Conservation (phyloP, 306 rosid species). For the Medicago lupulina region DNA sequence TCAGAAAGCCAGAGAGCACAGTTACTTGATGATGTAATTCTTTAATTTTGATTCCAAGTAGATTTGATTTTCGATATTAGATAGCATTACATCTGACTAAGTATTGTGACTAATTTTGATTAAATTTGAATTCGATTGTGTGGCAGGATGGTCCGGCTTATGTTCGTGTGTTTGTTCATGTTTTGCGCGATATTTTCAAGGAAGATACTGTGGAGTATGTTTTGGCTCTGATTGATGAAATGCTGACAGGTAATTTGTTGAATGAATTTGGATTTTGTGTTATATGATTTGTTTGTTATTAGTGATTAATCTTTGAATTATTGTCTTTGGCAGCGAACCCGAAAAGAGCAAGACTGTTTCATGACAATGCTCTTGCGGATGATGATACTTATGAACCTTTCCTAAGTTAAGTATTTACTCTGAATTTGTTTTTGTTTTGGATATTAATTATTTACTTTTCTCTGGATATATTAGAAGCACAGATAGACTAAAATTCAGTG, state of each 20-base stretch:
- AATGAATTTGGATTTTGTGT: too few species aligned
- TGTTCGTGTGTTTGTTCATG: conserved; percentile 79
- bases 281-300: conserved; percentile 5
- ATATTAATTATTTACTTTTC: conserved; percentile 16
- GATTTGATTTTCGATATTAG: neutral
- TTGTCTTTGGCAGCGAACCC: conserved; percentile 74
- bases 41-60: conserved; percentile 31
- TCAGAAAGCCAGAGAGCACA: conserved; percentile 85
- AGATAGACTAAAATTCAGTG: neutral
- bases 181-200: conserved; percentile 83
- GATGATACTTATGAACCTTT: conserved; percentile 92
- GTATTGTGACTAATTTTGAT: too few species aligned
- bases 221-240: conserved; percentile 84
- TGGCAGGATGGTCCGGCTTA: conserved; percentile 96
- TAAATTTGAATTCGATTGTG: conserved; percentile 15
- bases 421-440: conserved; percentile 28
- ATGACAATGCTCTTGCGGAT: conserved; percentile 71
- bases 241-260: conserved; percentile 76
- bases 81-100: too few species aligned
- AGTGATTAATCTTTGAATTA: conserved; percentile 28
- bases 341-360: conserved; percentile 87
- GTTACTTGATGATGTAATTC: conserved; percentile 80
- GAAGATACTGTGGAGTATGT: conserved; percentile 96
- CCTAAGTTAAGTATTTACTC: conserved; percentile 69
- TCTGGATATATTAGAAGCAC: conserved; percentile 12